These are phyloP conservation scores for Aureobasidium namibiae DNA, from an alignment of 2,329 filamentous ascomycete genomes.

Conservation along the genomic window DNA sequence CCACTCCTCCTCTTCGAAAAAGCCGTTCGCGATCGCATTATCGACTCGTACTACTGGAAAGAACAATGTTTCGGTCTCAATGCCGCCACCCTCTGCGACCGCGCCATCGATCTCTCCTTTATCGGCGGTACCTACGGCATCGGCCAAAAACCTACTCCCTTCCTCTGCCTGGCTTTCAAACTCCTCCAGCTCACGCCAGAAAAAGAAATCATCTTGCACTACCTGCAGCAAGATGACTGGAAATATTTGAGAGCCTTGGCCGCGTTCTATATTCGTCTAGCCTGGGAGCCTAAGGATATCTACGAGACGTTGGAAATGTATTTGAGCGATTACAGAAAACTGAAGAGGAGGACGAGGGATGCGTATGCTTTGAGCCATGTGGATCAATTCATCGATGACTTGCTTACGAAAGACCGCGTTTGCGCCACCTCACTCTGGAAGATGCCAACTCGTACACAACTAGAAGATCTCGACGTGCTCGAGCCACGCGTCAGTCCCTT, in stretches of 20 bases:
- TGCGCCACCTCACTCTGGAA: conserved; percentile 92
- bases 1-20: conserved; percentile 95
- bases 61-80: conserved; percentile 97
- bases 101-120: conserved; percentile 74
- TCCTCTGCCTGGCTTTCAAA: conserved; percentile 91
- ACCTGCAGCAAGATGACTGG: conserved; percentile 62
- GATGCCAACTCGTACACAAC: conserved; percentile 67
- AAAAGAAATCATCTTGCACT: conserved; percentile 70
- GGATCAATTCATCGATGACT: conserved; percentile 89
- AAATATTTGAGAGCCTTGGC: conserved; percentile 83
- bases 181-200: conserved; percentile 78
- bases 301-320: conserved; percentile 74
- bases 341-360: conserved; percentile 66
- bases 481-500: conserved; percentile 79
- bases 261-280: conserved; percentile 87
- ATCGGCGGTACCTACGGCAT: conserved; percentile 83
- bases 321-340: conserved; percentile 72
- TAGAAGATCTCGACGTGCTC: conserved; percentile 84
- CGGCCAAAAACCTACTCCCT: conserved; percentile 80
- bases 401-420: conserved; percentile 79
- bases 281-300: conserved; percentile 72
- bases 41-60: conserved; percentile 95
- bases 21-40: conserved; percentile 87
- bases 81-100: conserved; percentile 70
- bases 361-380: conserved; percentile 71